Base-by-base conservation (phyloP, 2,329 filamentous ascomycete genomes). In the Daldinia sp. region DNA sequence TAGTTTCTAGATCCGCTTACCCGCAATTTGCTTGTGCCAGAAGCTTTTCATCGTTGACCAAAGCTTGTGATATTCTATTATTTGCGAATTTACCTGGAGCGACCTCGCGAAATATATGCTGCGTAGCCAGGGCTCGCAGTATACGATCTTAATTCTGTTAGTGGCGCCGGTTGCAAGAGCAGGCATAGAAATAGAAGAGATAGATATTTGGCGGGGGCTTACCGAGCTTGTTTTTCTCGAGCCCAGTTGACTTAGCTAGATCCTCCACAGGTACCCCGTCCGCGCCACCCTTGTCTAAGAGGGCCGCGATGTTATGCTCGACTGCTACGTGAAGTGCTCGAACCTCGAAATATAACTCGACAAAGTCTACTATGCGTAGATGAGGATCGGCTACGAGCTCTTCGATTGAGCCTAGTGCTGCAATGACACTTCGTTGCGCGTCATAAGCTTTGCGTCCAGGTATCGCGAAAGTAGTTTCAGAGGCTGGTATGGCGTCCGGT, bases 91-190 rank as follows among this genome's bases (percentile, higher is more conserved):
- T 48, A 10, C 58, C 63, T 33, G 58, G 63, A 13, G 60, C 58
- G 12, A 72, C 65, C 53, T 73, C 69, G 9, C 67, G 72, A 50
- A 73, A 74, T 30, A 74, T 63, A 55, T 73, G 71, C 20, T 73
- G 65, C 4, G 71, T 66, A 1, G 67, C 55, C 6, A 74, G 41
- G 12, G 35, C 50, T 18, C 72, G 69, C 42, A 74, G 56, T 44
- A 74, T 72, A 18, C 72, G 72, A 18, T 3, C 69, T 71, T 71
- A 0, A 10, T 59, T 10, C 15, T 37, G 39, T 71, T 20, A 71
- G 63, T 20, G 13, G 10, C 4, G 2, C 15, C 30, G 10, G 9
- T 37, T 30, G 15, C 13, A 55, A 28, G 5, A 7, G 13, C 51
- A 3, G 1, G 12, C 15, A 18, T 15, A 4, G 1, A 44, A 39